These are phyloP conservation scores for Tripidium arundinaceum DNA, from an alignment of 202 grass and related monocot species.

Conservation along the genomic window DNA sequence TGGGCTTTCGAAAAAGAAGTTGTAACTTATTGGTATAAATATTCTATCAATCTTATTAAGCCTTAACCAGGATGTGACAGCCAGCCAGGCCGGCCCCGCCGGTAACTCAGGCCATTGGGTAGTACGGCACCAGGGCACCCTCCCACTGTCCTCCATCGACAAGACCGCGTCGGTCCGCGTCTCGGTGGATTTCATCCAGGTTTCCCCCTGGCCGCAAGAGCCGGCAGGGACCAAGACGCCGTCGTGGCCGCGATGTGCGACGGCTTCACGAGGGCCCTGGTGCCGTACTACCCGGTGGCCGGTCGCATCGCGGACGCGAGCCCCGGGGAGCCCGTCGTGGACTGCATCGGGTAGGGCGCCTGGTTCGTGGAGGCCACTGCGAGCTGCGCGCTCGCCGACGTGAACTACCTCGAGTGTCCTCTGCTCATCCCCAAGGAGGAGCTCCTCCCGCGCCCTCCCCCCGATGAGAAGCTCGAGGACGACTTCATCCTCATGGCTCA, in stretches of 20 bases:
- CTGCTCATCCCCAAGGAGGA: slow-evolving; percentile 69
- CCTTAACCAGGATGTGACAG: too few species aligned
- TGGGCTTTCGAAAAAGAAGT: too few species aligned
- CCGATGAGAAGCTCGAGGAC: slow-evolving; percentile 52
- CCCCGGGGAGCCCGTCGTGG: slow-evolving; percentile 53
- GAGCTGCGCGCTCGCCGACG: slow-evolving; percentile 59
- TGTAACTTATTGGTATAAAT: too few species aligned
- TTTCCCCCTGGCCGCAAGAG: slow-evolving; percentile 29
- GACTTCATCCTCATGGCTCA: slow-evolving; percentile 49
- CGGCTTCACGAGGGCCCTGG: slow-evolving; percentile 63
- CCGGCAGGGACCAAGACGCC: slow-evolving; percentile 1
- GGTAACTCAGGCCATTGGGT: too few species aligned
- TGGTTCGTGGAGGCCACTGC: slow-evolving; percentile 70
- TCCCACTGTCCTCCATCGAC: slow-evolving; percentile 81
- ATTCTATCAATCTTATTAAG: too few species aligned
- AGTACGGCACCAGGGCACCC: too few species aligned
- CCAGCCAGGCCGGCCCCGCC: too few species aligned
- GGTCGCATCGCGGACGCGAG: slow-evolving; percentile 46
- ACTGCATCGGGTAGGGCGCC: slow-evolving; percentile 65
- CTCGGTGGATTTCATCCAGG: slow-evolving; percentile 82
- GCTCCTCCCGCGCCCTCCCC: slow-evolving; percentile 53
- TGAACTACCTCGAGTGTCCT: slow-evolving; percentile 68
- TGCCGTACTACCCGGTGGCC: slow-evolving; percentile 75
- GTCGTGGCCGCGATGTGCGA: slow-evolving; percentile 45
- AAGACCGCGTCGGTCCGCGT: slow-evolving; percentile 56